Base-by-base conservation (phyloP, 2,329 filamentous ascomycete species). In the Phyllosticta citrichinensis region DNA sequence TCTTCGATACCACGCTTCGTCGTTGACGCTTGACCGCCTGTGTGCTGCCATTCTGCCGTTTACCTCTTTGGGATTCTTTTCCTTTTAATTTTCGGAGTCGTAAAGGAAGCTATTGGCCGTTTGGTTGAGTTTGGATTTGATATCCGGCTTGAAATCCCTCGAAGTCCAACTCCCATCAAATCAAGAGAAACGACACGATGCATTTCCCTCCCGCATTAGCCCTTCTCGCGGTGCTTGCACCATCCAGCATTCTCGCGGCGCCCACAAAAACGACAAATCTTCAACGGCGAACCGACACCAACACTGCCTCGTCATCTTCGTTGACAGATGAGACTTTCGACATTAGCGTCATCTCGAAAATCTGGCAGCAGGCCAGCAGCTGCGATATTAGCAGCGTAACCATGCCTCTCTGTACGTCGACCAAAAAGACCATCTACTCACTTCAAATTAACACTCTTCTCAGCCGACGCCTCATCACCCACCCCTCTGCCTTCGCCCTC, bases 401-500 rank as follows among this genome's bases (percentile, higher is more conserved):
- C 35, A 67, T 74, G 61, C 71, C 73, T 51, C 57, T 63, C 47
- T 70, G 73, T 75, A 71, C 50, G 67, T 64, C 11, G 11, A 14
- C 33, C 33, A 40, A 40, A 35, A 12, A 17, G 11, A 40, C 22
- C 8, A 40, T 40, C 33, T 40, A 4, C 19, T 19, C 53, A 12
- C 53, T 22, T 33, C 27, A 2, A 10, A 58, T 20, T 25, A 35
- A 56, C 8, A 57, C 67, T 71, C 72, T 66, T 65, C 6, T 10
- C 27, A 20, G 20, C 52, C 30, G 17, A 14, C n/a, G 25, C 50
- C 19, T 54, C 22, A 30, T 30, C 59, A 61, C 78, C 84, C 54
- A 78, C 79, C 6, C 76, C 82, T 17, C 80, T 96, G 6, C 85
- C 87, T 14, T 65, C 79, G 8, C 84, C 85, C 14, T 76, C 83